Evolutionary conservation across 2,329 filamentous ascomycete species (phyloP).

Genomic region (Fusarium praegraminearum): DNA sequence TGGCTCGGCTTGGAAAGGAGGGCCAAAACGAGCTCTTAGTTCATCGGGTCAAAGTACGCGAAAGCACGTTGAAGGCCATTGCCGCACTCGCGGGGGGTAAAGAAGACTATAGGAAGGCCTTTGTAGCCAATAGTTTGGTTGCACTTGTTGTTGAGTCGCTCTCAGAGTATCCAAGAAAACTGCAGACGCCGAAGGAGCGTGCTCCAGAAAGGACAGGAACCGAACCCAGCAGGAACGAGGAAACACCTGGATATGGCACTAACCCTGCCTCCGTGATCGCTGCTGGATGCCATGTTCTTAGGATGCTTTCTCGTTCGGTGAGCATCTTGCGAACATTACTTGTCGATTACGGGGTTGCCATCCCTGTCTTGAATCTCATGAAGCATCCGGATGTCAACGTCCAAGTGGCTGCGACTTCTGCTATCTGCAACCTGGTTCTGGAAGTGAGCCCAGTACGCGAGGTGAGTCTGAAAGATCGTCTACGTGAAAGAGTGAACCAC

Average conservation of each 20-base stretch:
- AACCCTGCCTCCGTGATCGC: constrained; percentile 84
- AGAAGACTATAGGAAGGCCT: constrained; percentile 83
- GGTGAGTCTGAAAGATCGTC: constrained; percentile 63
- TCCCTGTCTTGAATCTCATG: constrained; percentile 81
- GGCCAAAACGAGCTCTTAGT: constrained; percentile 70
- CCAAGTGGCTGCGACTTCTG: constrained; percentile 85
- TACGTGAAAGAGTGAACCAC: constrained; percentile 2
- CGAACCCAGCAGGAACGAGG: constrained; percentile 47
- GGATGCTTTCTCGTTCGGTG: constrained; percentile 86
- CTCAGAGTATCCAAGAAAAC: constrained; percentile 64
- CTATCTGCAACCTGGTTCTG: constrained; percentile 85
- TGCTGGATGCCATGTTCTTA: constrained; percentile 84
- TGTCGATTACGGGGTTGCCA: constrained; percentile 85
- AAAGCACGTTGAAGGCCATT: constrained; percentile 80
- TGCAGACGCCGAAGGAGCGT: constrained; percentile 58
- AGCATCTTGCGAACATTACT: constrained; percentile 86
- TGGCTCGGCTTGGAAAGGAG: constrained; percentile 67
- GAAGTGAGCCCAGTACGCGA: constrained; percentile 93
- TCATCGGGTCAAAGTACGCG: constrained; percentile 81
- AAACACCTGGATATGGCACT: constrained; percentile 67
- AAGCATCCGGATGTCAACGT: constrained; percentile 81
- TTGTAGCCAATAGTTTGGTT: constrained; percentile 85
- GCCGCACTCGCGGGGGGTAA: constrained; percentile 85
- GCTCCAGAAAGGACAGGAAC: constrained; percentile 54
- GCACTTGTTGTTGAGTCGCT: constrained; percentile 87